phyloP scores from a whole-genome alignment of 2,329 filamentous ascomycete genomes.

The Paecilomyces dactylethromorphus region DNA sequence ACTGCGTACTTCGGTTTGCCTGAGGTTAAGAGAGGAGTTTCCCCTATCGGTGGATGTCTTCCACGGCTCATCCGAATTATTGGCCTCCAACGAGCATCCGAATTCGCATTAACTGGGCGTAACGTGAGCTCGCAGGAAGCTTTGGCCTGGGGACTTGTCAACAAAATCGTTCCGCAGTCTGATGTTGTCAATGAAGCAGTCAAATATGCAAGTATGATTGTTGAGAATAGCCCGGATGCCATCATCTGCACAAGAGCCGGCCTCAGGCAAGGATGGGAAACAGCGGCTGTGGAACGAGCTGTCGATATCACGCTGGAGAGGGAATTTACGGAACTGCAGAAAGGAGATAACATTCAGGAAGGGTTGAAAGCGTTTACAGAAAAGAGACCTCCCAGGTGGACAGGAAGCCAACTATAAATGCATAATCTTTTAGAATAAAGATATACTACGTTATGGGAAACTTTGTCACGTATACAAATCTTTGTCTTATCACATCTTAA shows the following conservation, averaged over 20 bases:
- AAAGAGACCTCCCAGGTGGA: constrained; percentile 59
- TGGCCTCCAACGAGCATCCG: constrained; percentile 63
- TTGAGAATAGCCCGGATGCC: constrained; percentile 60
- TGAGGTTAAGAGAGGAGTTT: constrained; percentile 65
- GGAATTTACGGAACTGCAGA: constrained; percentile 51
- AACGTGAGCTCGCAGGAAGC: constrained; percentile 55
- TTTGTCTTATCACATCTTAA: too few species aligned
- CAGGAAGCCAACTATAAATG: neutral
- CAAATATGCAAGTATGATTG: constrained; percentile 51
- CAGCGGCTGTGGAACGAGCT: constrained; percentile 51
- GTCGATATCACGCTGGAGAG: constrained; percentile 49
- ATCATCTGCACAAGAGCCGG: constrained; percentile 63
- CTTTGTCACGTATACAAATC: too few species aligned
- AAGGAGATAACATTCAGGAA: constrained; percentile 62
- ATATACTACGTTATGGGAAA: neutral
- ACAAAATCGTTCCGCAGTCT: constrained; percentile 48
- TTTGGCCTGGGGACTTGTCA: constrained; percentile 62
- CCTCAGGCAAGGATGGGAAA: constrained; percentile 61
- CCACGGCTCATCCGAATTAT: constrained; percentile 60
- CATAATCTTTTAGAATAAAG: neutral
- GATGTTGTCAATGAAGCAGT: constrained; percentile 45
- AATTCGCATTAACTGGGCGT: constrained; percentile 63
- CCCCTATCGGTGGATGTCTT: constrained; percentile 64
- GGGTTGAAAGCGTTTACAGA: constrained; percentile 67
- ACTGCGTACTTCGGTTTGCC: constrained; percentile 61